phyloP scores from a whole-genome alignment of 306 rosid genomes.

The Notholithocarpus densiflorus region DNA sequence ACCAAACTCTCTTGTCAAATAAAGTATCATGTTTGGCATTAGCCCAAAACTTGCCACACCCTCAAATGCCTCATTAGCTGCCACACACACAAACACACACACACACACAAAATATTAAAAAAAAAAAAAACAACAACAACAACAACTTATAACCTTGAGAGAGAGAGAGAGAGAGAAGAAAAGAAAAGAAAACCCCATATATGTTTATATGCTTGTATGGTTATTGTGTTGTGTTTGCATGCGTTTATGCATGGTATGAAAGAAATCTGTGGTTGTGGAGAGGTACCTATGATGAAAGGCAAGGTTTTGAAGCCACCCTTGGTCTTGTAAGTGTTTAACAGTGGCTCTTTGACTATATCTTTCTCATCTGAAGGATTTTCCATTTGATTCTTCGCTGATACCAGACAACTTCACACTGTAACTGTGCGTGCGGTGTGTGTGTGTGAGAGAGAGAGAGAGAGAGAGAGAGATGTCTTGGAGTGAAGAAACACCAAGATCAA shows the following conservation, averaged over 20 bases:
- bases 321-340: background rate
- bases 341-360: background rate
- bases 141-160: too few relatives aligned
- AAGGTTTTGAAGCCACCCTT: slow-evolving; percentile 5
- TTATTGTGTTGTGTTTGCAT: background rate
- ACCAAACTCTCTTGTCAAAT: slow-evolving; percentile 23
- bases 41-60: slow-evolving; percentile 19
- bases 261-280: background rate
- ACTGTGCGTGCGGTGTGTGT: too few relatives aligned
- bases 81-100: background rate
- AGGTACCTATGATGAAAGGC: slow-evolving; percentile 7
- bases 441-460: too few relatives aligned
- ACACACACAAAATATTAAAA: background rate
- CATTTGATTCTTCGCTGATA: background rate
- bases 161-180: too few relatives aligned
- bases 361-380: background rate
- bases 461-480: too few relatives aligned
- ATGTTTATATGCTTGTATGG: background rate
- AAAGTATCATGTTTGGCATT: slow-evolving; percentile 23
- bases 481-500: too few relatives aligned
- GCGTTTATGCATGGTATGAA: background rate
- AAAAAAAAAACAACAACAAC: too few relatives aligned
- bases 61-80: slow-evolving; percentile 29
- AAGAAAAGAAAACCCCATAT: background rate
- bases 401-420: too few relatives aligned